Evolutionary conservation across 192 early-diverging fungal species (phyloP), one percentile per base, ranked within the genome.

Genomic region (Backusella macrospora): DNA sequence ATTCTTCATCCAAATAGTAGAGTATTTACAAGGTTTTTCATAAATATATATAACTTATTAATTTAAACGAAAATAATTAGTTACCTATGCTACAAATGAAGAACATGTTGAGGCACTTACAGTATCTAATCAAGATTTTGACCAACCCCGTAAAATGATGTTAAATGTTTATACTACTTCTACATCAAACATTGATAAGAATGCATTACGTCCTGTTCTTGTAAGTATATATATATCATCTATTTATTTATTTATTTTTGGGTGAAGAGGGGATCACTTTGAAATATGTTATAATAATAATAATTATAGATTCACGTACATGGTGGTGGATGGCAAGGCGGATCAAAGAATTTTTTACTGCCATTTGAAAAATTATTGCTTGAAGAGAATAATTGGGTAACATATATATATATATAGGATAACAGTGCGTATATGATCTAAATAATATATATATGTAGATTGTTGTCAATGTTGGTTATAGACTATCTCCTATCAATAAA

Each of bases 271-370:
- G 12, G 26, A 34, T 18, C 34, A 34, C 34, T 12, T 70, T n/a
- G 16, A 55, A 4, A 1, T 5, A 15, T 37, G 48, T 39, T 6
- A n/a, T 39, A 34, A 34, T 34, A 34, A 34, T 37, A 26, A 18
- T 8, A 13, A 21, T 63, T 88, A 26, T 46, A 68, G 89, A 74
- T 91, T 68, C 88, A 87, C 70, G 80, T 89, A 18, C 90, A 91
- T 80, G 91, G 91, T 43, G 90, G 90, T 26, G 84, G 83, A 18
- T 92, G 90, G 90, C 78, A 78, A 34, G 47, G 72, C n/a, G 89
- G 89, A 14, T 80, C 83, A 71, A 91, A 92, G 21, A 6, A 67
- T 64, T 15, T 13, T 1, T 26, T 76, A 2, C 43, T 67, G 5
- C 75, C 75, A 10, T 64, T 59, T 44, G 48, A 65, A 62, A 66